Percentiles rank a stretch among this genome's conserved stretches.
Conservation (phyloP, 305 asterid genomes). For the Fraxinus dipetala region DNA sequence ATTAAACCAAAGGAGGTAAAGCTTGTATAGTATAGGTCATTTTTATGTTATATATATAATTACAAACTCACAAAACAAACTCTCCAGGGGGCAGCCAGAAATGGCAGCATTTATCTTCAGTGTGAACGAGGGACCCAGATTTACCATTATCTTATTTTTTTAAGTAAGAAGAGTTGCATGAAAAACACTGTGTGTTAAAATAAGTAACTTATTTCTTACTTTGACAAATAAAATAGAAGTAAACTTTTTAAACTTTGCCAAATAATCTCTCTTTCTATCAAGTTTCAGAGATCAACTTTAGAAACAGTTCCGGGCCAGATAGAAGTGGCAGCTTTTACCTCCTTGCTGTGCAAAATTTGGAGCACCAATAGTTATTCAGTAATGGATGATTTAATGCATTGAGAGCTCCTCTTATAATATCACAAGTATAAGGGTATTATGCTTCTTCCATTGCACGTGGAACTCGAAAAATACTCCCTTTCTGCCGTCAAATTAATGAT, state of each 20-base stretch:
- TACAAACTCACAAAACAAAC: background rate
- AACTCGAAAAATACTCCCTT: background rate
- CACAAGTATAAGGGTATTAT: background rate
- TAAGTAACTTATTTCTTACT: background rate
- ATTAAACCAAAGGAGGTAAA: background rate
- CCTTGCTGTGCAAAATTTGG: background rate
- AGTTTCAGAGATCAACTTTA: background rate
- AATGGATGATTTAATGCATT: background rate
- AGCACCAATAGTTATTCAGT: background rate
- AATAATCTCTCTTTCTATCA: background rate
- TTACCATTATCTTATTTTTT: background rate
- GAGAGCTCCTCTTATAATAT: background rate
- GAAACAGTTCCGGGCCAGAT: background rate
- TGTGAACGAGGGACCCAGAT: background rate
- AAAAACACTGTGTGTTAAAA: background rate
- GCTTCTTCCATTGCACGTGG: background rate
- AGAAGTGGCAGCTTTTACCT: background rate
- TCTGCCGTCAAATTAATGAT: constrained; percentile 2
- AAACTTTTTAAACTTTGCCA: background rate
- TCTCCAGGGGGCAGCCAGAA: background rate
- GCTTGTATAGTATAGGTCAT: background rate
- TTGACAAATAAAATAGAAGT: background rate
- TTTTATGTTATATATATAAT: background rate
- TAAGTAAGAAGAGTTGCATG: background rate
- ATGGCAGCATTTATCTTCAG: background rate